Base-by-base conservation (phyloP, 148 eudicot species). In the Selenicereus undatus region DNA sequence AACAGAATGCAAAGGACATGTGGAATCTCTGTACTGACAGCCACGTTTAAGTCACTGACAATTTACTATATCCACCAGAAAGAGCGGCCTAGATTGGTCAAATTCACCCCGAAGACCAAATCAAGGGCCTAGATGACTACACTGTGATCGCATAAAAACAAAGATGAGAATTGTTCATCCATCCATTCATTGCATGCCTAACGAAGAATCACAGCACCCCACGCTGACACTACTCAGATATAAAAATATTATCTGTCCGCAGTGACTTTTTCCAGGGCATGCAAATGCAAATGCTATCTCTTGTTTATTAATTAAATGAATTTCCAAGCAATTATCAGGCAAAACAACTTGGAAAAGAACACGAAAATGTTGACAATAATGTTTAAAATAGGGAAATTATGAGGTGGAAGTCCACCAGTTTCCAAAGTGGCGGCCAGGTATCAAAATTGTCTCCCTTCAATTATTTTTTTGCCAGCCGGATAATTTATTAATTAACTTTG, bases 21-120 rank as follows among this genome's bases (percentile, higher is more conserved):
- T 39, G 82, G 43, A 71, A 22, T 30, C 64, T 30, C 35, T 71
- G 11, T 62, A 66, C 79, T 56, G 50, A 84, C 81, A 84, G 21
- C 74, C 75, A 80, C 69, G 82, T 79, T 39, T 84, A 42, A 72
- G n/a, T n/a, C 11, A 72, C 71, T 71, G 75, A 76, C 50, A 48
- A 21, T 13, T 36, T 52, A 73, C 78, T 51, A 78, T 26, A 58
- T 74, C 73, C 70, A 76, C 20, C 74, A 29, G 71, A 27, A 72
- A 6, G 68, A 76, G 76, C 69, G 86, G 86, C 74, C 80, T 13
- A 64, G 45, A 73, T 80, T 50, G 36, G 83, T 80, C 81, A 76
- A 84, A 80, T 3, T 29, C 52, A 11, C 18, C 39, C 51, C 54
- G 5, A 42, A 14, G 48, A 80, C 71, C 35, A 66, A 83, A 75